Base-by-base conservation (phyloP, 768 basidiomycete species). In the Naganishia vishniacii region DNA sequence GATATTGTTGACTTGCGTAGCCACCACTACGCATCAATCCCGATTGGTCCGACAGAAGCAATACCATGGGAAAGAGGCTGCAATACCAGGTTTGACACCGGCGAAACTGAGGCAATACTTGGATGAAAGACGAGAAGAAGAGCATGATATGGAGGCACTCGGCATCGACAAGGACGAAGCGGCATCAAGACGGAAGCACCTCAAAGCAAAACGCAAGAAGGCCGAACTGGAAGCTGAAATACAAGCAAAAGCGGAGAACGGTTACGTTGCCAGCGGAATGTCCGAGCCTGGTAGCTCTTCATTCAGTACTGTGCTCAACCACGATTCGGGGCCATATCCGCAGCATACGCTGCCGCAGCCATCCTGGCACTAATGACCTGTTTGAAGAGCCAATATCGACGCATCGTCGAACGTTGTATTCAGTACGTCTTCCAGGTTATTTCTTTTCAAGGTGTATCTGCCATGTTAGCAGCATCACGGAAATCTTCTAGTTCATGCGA, bases 21-120 rank as follows among this genome's bases (percentile, higher is more conserved):
- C 63, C 23, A 64, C 63, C 11, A 64, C 63, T 11, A 64, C 63
- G 7, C 63, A 64, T 34, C 53, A 53, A 18, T 64, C 63, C 11
- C 49, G 63, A 31, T 44, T 64, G 18, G 48, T 64, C n/a, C 34
- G 53, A 18, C 63, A 64, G 53, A 64, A 64, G 53, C 63, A 64
- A 25, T 64, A 49, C 44, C 63, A 59, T 58, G 63, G 63, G 2
- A 40, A 53, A 20, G 63, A 64, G 48, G 18, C 45, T 20, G 63
- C 53, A 23, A 48, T 64, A 26, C 53, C 63, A n/a, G 63, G 63
- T n/a, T 28, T 64, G 25, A 45, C 63, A 15, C 51, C 37, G 2
- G 63, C 53, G 20, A 64, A 64, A 45, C 53, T 56, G 41, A 18
- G 23, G 49, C 62, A 51, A 42, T 56, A 63, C 29, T 23, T 45